Conservation (phyloP, 345 rosid genomes). For the Pseudoturritis turrita region DNA sequence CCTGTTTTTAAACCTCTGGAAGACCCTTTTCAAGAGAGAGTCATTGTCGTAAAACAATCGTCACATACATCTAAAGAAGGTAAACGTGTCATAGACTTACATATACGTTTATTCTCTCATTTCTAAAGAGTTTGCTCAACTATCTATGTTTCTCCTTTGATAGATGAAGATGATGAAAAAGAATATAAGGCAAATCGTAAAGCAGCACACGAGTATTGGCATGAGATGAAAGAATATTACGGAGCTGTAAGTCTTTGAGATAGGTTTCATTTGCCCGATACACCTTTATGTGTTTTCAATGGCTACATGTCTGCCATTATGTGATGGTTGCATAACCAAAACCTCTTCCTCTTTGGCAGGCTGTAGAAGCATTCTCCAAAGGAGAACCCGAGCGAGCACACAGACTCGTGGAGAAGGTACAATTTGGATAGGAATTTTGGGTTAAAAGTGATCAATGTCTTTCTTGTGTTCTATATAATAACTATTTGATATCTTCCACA, state of each 20-base stretch:
- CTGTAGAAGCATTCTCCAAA: constrained; percentile 45
- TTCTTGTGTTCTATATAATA: neutral
- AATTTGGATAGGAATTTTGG: neutral
- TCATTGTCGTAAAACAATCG: constrained; percentile 20
- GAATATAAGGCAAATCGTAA: constrained; percentile 44
- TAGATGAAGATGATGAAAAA: constrained; percentile 44
- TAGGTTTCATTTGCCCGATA: neutral
- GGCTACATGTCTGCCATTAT: constrained; percentile 9
- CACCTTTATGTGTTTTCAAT: neutral
- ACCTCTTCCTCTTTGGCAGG: constrained; percentile 36
- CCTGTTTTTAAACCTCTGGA: constrained; percentile 29
- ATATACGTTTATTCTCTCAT: neutral
- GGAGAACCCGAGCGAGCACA: constrained; percentile 48
- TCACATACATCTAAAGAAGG: constrained; percentile 33
- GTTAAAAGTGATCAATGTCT: neutral
- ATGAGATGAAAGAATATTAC: constrained; percentile 55
- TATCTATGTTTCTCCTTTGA: constrained; percentile 13
- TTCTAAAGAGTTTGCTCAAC: constrained; percentile 7
- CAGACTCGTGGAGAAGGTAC: constrained; percentile 47
- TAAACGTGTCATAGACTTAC: constrained; percentile 11
- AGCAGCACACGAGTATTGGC: constrained; percentile 54
- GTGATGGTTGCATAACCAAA: constrained; percentile 16
- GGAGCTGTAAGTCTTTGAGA: constrained; percentile 48
- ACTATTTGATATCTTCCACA: constrained; percentile 7
- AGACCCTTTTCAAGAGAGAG: constrained; percentile 32